Base-by-base conservation (phyloP, 2,329 filamentous ascomycete species). In the Sporothrix phasma region DNA sequence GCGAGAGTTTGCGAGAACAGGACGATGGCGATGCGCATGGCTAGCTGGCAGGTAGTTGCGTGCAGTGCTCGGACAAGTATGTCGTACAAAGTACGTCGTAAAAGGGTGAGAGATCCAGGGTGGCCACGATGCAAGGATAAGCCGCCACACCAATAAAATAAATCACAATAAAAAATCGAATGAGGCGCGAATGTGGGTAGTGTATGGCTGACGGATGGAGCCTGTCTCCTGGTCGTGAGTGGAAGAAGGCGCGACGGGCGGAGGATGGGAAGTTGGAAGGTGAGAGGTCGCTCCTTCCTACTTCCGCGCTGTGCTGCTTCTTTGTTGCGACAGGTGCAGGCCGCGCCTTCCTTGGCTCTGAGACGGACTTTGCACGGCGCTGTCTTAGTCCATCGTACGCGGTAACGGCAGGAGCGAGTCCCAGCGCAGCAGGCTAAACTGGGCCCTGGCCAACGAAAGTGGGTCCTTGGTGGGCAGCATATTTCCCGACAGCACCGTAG, bases 341-440 rank as follows among this genome's bases (percentile, higher is more conserved):
- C 56, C 41, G 56, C n/a, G 56, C n/a, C 26, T 45, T 46, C 24
- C 56, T 46, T 60, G 41, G 39, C 24, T 61, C 31, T 43, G 37
- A 47, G 58, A 45, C 43, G 41, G 29, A 13, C 19, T 22, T 61
- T 22, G 37, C 45, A 24, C 26, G 24, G 22, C 49, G 47, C 47
- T 62, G n/a, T n/a, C n/a, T n/a, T n/a, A n/a, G n/a, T n/a, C 31
- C 61, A 43, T 58, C 31, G 49, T 65, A 58, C 37, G 29, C 51
- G 58, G 49, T 59, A 62, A 65, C 49, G 58, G 41, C 58, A 51
- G 64, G 59, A 49, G 51, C 59, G 59, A 61, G 49, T 62, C 62
- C 63, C 63, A 65, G 58, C 29, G 45, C 41, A 58, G 63, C 59
- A 62, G 59, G 43, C 47, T 51, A 62, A 62, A 65, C 59, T 62